Conservation (phyloP, 2,329 filamentous ascomycete species). For the Cordyceps farinosa region DNA sequence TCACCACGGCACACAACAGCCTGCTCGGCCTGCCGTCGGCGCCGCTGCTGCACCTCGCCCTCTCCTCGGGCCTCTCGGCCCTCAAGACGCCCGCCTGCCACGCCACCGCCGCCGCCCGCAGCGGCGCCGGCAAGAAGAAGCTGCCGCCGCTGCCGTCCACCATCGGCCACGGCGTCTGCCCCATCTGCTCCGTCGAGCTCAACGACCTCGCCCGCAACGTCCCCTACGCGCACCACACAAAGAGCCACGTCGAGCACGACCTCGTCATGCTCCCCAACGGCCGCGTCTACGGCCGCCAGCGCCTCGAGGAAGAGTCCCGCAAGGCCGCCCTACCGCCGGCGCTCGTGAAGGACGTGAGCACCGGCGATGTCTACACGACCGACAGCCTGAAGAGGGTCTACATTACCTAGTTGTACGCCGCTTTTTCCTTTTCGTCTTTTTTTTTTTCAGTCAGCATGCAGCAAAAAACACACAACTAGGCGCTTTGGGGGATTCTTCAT, state of each 20-base stretch:
- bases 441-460: neutral
- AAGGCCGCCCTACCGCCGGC: conserved; percentile 69
- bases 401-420: conserved; percentile 53
- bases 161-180: conserved; percentile 75
- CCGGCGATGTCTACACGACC: conserved; percentile 62
- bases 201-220: conserved; percentile 86
- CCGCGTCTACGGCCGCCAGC: conserved; percentile 74
- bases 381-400: conserved; percentile 79
- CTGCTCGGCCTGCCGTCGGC: conserved; percentile 78
- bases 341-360: conserved; percentile 74
- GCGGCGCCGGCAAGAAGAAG: conserved; percentile 13
- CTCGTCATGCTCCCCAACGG: conserved; percentile 84
- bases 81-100: conserved; percentile 96
- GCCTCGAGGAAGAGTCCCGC: conserved; percentile 70
- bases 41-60: conserved; percentile 83
- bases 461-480: neutral
- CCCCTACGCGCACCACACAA: conserved; percentile 92
- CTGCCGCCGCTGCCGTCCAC: conserved; percentile 28
- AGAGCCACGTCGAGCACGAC: conserved; percentile 87
- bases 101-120: conserved; percentile 49
- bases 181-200: conserved; percentile 92
- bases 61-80: conserved; percentile 86
- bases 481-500: neutral
- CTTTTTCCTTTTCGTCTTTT: neutral
- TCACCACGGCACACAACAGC: conserved; percentile 80